Conservation (phyloP, 2,329 filamentous ascomycete genomes). For the Sclerotinia spermophila region DNA sequence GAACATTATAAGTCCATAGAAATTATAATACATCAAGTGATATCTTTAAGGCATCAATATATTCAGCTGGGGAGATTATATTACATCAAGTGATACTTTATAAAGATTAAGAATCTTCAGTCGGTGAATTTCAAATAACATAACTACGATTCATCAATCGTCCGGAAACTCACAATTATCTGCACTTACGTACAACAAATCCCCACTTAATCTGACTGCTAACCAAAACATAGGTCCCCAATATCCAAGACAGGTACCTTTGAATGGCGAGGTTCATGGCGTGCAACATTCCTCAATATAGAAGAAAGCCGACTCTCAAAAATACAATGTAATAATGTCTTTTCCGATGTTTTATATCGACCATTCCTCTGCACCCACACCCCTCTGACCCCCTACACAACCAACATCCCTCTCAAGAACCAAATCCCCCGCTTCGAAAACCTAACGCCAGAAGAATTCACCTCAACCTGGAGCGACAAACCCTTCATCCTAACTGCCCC, state of each 20-base stretch:
- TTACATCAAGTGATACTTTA: background rate
- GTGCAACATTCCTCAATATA: conserved; percentile 68
- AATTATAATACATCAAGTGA: background rate
- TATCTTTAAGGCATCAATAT: background rate
- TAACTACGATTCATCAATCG: background rate
- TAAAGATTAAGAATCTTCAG: background rate
- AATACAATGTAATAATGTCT: conserved; percentile 73
- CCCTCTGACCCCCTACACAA: conserved; percentile 60
- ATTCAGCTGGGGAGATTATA: background rate
- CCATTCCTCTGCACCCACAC: conserved; percentile 88
- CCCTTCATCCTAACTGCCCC: conserved; percentile 85
- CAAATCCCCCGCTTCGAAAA: conserved; percentile 66
- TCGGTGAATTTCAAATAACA: background rate
- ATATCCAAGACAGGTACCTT: conserved; percentile 35
- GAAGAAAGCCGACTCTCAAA: conserved; percentile 48
- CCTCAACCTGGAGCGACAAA: conserved; percentile 67
- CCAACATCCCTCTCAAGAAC: conserved; percentile 69
- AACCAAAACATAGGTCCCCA: conserved; percentile 28
- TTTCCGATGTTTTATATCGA: conserved; percentile 84
- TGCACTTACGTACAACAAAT: background rate
- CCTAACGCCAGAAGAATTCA: conserved; percentile 70
- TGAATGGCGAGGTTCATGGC: conserved; percentile 79
- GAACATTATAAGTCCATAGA: background rate
- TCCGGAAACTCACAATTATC: background rate
- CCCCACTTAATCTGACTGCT: conserved; percentile 15